Conservation (phyloP, 495 filamentous ascomycete genomes). For the Penicillium desertorum region DNA sequence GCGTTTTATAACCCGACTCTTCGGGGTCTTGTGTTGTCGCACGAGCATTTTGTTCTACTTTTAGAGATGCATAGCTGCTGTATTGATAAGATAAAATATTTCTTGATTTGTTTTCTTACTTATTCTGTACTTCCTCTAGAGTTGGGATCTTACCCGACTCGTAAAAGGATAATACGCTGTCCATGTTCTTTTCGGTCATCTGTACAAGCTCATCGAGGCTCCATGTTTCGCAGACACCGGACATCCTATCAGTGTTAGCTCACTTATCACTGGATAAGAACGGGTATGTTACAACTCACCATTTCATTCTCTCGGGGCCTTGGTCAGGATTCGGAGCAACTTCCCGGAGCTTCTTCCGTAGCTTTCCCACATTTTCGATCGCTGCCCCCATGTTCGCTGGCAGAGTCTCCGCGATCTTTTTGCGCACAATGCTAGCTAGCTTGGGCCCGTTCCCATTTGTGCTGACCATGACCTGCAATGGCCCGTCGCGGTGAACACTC, state of each 20-base stretch:
- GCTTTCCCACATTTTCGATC: constrained; percentile 74
- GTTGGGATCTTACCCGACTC: constrained; percentile 45
- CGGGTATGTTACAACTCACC: constrained; percentile 48
- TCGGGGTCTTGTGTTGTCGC: constrained; percentile 11
- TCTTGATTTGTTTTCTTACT: constrained; percentile 5
- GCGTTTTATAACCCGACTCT: constrained; percentile 21
- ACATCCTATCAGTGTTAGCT: constrained; percentile 62
- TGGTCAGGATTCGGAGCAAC: constrained; percentile 71
- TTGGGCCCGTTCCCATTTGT: constrained; percentile 97
- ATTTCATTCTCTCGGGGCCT: constrained; percentile 88
- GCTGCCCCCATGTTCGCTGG: constrained; percentile 78
- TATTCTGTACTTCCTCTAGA: constrained; percentile 38
- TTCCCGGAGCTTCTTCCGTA: constrained; percentile 75
- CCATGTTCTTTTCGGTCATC: constrained; percentile 85
- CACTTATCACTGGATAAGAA: not conserved
- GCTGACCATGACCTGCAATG: constrained; percentile 95
- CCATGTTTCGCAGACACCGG: constrained; percentile 84
- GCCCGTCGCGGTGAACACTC: constrained; percentile 89
- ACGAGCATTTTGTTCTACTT: constrained; percentile 15
- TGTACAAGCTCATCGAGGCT: constrained; percentile 79
- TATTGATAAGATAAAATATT: constrained; percentile 29
- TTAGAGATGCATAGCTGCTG: constrained; percentile 35
- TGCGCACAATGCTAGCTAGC: constrained; percentile 80
- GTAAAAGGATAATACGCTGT: constrained; percentile 69
- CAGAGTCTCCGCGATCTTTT: constrained; percentile 74